A percentile compares a stretch with the other conserved stretches of the same genome.
Evolutionary conservation across 2,329 filamentous ascomycete genomes (phyloP).

Genomic region (Lomentospora prolificans): DNA sequence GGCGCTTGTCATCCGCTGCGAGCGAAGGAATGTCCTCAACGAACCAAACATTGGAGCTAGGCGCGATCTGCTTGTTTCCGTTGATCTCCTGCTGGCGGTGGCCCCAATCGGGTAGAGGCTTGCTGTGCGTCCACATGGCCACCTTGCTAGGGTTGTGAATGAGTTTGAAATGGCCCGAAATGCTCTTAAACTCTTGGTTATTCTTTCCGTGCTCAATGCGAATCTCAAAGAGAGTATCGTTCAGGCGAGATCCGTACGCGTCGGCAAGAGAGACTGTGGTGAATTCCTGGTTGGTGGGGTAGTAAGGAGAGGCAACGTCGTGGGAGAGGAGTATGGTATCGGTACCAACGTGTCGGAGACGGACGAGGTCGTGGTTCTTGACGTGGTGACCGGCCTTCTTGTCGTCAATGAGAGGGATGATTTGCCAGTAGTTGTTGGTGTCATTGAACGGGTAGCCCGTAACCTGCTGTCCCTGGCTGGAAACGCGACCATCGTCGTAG

Average conservation of each 20-base stretch:
- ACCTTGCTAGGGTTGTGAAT: slow-evolving; percentile 92
- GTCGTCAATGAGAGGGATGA: slow-evolving; percentile 60
- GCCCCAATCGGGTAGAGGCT: slow-evolving; percentile 91
- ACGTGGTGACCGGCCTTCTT: slow-evolving; percentile 52
- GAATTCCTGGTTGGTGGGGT: slow-evolving; percentile 97
- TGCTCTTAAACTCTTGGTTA: slow-evolving; percentile 76
- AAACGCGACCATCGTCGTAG: slow-evolving; percentile 95
- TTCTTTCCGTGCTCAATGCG: slow-evolving; percentile 78
- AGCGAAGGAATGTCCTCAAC: slow-evolving; percentile 85
- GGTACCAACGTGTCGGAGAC: slow-evolving; percentile 78
- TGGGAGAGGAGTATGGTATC: slow-evolving; percentile 83
- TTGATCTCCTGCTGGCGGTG: slow-evolving; percentile 99
- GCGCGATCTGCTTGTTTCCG: slow-evolving; percentile 89
- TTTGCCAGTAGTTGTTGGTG: slow-evolving; percentile 97
- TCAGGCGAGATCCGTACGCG: slow-evolving; percentile 62
- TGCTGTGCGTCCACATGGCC: slow-evolving; percentile 97
- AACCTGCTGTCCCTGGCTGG: slow-evolving; percentile 94
- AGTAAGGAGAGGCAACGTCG: slow-evolving; percentile 93
- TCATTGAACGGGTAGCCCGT: slow-evolving; percentile 98
- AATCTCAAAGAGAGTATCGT: slow-evolving; percentile 90
- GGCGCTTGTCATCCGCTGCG: slow-evolving; percentile 59
- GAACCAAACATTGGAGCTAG: slow-evolving; percentile 89
- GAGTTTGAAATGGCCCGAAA: slow-evolving; percentile 90
- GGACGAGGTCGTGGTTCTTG: slow-evolving; percentile 74
- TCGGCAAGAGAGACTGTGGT: slow-evolving; percentile 69